Percentiles rank a stretch among this genome's conserved stretches.
These are phyloP conservation scores for Haplosporangium gracile DNA, from an alignment of 192 early-diverging fungal genomes.

Conservation along the genomic window DNA sequence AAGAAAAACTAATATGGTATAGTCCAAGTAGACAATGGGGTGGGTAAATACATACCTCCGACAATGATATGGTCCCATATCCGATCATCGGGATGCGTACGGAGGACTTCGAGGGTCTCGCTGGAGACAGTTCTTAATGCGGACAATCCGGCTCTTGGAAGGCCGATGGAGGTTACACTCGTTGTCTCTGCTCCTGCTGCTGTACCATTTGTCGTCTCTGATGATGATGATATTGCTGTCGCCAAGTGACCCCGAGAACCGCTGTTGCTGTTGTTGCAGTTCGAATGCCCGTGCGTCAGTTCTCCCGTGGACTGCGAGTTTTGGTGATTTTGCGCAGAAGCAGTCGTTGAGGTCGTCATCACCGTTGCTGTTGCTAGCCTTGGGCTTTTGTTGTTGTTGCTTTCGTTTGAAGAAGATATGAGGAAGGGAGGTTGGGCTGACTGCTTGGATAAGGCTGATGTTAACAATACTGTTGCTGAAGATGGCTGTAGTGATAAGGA, in stretches of 20 bases:
- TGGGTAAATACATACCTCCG: constrained; percentile 26
- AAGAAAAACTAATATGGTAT: background rate
- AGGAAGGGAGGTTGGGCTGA: background rate
- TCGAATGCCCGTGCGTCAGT: constrained; percentile 1
- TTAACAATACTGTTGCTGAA: background rate
- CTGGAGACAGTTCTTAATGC: background rate
- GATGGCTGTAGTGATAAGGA: background rate
- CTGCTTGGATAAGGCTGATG: background rate
- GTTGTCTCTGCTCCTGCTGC: background rate
- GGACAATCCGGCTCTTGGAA: background rate
- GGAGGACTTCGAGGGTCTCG: constrained; percentile 18
- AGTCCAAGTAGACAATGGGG: too few species aligned
- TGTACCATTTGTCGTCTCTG: background rate
- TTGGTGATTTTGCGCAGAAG: background rate
- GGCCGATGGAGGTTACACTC: background rate
- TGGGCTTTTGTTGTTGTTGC: background rate
- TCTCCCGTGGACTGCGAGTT: background rate
- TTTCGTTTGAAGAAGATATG: background rate
- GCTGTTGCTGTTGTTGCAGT: background rate
- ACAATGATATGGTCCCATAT: constrained; percentile 51
- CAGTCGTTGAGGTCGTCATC: background rate
- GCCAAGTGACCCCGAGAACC: background rate
- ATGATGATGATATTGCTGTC: background rate
- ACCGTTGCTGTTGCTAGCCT: background rate
- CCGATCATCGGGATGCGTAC: constrained; percentile 28